Conservation (phyloP, 352 stramenopile genomes). For the Thalassiosira mediterranea region DNA sequence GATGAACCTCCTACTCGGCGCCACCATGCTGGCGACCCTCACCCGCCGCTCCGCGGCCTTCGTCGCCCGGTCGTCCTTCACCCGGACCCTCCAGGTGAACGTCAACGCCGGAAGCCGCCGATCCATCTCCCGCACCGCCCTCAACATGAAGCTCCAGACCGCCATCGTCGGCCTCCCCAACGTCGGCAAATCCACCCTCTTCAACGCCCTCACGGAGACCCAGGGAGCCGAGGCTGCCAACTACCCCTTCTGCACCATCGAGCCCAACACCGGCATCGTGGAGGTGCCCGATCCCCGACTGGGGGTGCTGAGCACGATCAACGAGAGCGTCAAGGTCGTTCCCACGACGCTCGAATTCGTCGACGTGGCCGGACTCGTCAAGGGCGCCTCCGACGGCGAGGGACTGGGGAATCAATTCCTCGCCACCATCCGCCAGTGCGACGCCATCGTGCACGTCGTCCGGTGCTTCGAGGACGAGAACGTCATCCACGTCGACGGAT, state of each 20-base stretch:
- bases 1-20: conserved; percentile 42
- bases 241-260: conserved; percentile 92
- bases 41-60: conserved; percentile 34
- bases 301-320: conserved; percentile 78
- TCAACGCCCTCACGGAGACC: conserved; percentile 95
- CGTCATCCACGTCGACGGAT: conserved; percentile 95
- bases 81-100: conserved; percentile 19
- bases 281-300: conserved; percentile 84
- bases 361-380: conserved; percentile 92
- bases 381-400: conserved; percentile 85
- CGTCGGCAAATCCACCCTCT: conserved; percentile 99
- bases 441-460: conserved; percentile 92
- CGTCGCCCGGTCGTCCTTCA: conserved; percentile 41
- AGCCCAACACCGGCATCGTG: conserved; percentile 88
- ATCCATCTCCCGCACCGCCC: conserved; percentile 53
- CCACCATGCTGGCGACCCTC: conserved; percentile 41
- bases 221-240: conserved; percentile 88
- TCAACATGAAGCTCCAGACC: conserved; percentile 95
- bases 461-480: conserved; percentile 98
- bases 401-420: conserved; percentile 99
- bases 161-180: conserved; percentile 99
- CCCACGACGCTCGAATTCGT: conserved; percentile 89
- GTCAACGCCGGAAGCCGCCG: conserved; percentile 1
- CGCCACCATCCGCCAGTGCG: conserved; percentile 88
- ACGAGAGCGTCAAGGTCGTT: conserved; percentile 85